Percentiles rank a stretch among this genome's conserved stretches.
These are phyloP conservation scores for Eimeria praecox DNA, from an alignment of 169 alveolate species.

Conservation along the genomic window DNA sequence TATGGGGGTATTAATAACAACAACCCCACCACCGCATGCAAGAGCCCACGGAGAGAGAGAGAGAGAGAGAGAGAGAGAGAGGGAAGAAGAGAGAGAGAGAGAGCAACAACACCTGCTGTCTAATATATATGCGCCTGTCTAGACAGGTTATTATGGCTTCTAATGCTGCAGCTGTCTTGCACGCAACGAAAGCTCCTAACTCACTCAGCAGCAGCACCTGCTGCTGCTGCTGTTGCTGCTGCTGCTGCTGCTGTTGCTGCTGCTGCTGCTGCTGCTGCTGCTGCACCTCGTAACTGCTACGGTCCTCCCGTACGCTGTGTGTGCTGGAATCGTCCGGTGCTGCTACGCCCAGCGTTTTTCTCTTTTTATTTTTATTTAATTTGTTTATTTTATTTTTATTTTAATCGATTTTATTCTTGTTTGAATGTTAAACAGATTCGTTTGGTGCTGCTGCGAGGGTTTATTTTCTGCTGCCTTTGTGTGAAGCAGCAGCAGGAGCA, in stretches of 20 bases:
- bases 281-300: background rate
- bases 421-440: too few relatives aligned
- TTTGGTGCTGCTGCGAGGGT: too few relatives aligned
- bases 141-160: too few relatives aligned
- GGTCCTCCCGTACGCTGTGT: background rate
- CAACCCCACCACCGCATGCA: background rate
- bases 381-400: background rate
- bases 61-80: too few relatives aligned
- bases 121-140: too few relatives aligned
- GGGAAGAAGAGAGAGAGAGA: too few relatives aligned
- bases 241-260: conserved; percentile 12
- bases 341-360: background rate
- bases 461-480: background rate
- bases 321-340: background rate
- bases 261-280: background rate
- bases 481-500: background rate
- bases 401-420: too few relatives aligned
- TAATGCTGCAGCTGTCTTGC: conserved; percentile 6
- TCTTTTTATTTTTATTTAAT: background rate
- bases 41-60: too few relatives aligned
- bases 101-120: background rate
- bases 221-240: background rate
- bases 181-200: background rate
- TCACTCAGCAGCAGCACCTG: conserved; percentile 6
- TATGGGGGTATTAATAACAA: background rate